Percentiles rank a stretch among this genome's conserved stretches.
Conservation (phyloP, 75 land plant species). For the Isoetes taiwanensis region DNA sequence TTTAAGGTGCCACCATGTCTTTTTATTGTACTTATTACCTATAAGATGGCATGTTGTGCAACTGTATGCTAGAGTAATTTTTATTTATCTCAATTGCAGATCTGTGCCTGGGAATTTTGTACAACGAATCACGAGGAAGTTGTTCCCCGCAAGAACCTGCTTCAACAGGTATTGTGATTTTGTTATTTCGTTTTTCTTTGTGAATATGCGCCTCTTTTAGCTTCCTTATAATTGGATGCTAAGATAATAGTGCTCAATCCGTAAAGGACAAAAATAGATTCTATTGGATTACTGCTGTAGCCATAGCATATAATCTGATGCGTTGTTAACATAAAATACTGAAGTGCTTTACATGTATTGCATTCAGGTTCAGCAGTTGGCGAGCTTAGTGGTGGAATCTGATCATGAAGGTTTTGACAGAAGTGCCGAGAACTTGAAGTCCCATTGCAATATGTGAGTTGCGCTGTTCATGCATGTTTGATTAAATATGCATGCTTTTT, state of each 20-base stretch:
- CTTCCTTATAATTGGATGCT: not conserved
- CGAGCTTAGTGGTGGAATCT: slow-evolving; percentile 24
- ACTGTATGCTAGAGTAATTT: too few relatives aligned
- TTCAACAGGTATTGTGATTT: slow-evolving; percentile 19
- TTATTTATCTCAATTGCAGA: slow-evolving; percentile 8
- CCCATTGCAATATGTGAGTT: slow-evolving; percentile 31
- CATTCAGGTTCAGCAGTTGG: slow-evolving; percentile 28
- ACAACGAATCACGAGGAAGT: slow-evolving; percentile 32
- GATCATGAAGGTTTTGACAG: slow-evolving; percentile 30
- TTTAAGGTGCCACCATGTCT: slow-evolving; percentile 16
- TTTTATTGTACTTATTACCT: slow-evolving; percentile 5
- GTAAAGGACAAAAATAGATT: too few relatives aligned
- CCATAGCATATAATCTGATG: too few relatives aligned
- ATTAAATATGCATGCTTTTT: too few relatives aligned
- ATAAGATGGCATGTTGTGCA: too few relatives aligned
- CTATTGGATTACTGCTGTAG: too few relatives aligned
- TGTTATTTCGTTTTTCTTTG: not conserved
- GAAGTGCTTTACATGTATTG: too few relatives aligned
- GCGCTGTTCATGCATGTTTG: not conserved
- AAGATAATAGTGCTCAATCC: too few relatives aligned
- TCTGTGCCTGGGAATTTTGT: slow-evolving; percentile 34
- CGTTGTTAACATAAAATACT: too few relatives aligned
- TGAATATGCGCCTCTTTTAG: not conserved
- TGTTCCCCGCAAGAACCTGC: slow-evolving; percentile 29
- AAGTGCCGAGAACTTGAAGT: slow-evolving; percentile 24